Evolutionary conservation across 2,329 filamentous ascomycete species (phyloP), one percentile per base, ranked within the genome.

Genomic region (Cucurbitaria berberidis): DNA sequence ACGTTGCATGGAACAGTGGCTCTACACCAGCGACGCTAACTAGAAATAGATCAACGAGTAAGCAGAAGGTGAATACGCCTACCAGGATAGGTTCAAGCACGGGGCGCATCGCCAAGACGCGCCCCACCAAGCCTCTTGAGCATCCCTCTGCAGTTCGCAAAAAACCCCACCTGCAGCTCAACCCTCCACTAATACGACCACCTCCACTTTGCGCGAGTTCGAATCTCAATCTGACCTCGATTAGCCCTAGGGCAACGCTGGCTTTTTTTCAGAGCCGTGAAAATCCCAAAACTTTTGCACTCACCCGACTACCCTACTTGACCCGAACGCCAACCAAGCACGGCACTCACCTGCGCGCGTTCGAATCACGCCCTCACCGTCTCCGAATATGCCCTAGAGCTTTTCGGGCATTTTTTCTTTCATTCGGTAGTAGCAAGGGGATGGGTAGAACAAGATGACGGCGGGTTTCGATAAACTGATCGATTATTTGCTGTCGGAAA

Each of bases 401-500:
- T 43, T 40, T 35, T 51, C 43, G 22, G 30, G 30, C 6, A 4
- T 26, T 45, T 46, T 38, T 53, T 62, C 36, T 55, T 45, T 27
- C 45, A 43, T 44, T 24, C 34, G 36, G 51, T 38, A 60, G 62
- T 42, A 49, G 64, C 30, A 59, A 54, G 62, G 59, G 60, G 59
- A 55, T 46, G 62, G 51, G 51, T 24, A 53, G 50, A 51, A 32
- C 30, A 59, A 30, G n/a, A 73, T 74, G 70, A 62, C 68, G 57
- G 59, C 60, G 53, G 81, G 81, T 48, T 75, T 85, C 54, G 84
- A 85, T 66, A 78, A 81, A 44, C 73, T 88, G 59, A 78, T 87
- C 56, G 80, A 86, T 66, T 82, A 79, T 72, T 66, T 87, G 50
- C 75, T 87, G 42, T 79, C 81, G 54, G 81, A 85, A 70, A 81